phyloP scores from a whole-genome alignment of 169 alveolate species.

The Theileria parva region DNA sequence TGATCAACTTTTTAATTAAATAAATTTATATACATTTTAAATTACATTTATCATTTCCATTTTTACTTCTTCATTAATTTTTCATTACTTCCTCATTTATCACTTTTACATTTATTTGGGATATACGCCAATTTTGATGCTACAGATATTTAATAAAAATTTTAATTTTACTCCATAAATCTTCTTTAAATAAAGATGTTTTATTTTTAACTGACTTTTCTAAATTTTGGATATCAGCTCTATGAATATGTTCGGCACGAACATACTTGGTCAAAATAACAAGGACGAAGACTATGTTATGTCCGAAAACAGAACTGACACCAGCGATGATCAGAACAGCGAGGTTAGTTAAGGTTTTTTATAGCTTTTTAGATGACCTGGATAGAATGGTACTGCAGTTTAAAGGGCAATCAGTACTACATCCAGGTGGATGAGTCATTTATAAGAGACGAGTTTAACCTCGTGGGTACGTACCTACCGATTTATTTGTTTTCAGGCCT shows the following conservation, averaged over 20 bases:
- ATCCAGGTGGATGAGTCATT: slow-evolving; percentile 93
- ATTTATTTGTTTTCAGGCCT: slow-evolving; percentile 46
- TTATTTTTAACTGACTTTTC: no score
- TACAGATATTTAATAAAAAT: not conserved
- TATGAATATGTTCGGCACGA: slow-evolving; percentile 1
- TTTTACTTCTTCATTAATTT: not conserved
- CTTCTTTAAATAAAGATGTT: not conserved
- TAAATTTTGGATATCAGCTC: not conserved
- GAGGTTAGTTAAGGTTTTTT: slow-evolving; percentile 37
- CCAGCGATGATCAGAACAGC: slow-evolving; percentile 53
- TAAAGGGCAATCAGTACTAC: slow-evolving; percentile 91
- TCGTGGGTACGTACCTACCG: slow-evolving; percentile 75
- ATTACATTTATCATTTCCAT: not conserved
- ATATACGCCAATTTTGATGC: not conserved
- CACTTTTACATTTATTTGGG: not conserved
- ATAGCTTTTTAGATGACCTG: slow-evolving; percentile 81
- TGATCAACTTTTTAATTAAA: not conserved
- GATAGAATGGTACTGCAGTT: slow-evolving; percentile 94
- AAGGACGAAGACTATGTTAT: slow-evolving; percentile 42
- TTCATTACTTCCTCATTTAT: not conserved
- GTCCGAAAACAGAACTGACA: slow-evolving; percentile 54
- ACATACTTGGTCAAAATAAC: slow-evolving; percentile 27
- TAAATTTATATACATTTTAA: no score
- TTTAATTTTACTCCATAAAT: not conserved
- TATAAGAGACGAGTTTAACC: slow-evolving; percentile 90